Evolutionary conservation across 352 stramenopile species (phyloP).

Genomic region (Pythium folliculosum): DNA sequence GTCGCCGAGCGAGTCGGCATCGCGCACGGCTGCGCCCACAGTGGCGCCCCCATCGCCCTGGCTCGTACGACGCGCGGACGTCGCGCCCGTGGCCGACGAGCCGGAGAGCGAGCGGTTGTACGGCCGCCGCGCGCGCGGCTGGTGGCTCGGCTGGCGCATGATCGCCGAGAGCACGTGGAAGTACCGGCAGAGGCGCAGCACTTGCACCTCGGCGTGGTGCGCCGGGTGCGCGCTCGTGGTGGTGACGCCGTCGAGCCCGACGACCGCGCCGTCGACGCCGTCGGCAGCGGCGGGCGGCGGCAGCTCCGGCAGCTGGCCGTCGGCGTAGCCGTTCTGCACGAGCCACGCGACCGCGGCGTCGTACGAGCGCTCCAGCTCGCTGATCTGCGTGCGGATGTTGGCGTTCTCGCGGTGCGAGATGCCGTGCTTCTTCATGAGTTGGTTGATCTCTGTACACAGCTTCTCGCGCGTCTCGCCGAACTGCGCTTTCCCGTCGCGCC

Average conservation of each 20-base stretch:
- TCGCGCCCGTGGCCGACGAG: slow-evolving; percentile 3
- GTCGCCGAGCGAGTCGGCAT: slow-evolving; percentile 21
- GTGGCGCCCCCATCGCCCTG: neutral
- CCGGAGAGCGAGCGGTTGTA: slow-evolving; percentile 25
- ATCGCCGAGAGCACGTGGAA: slow-evolving; percentile 68
- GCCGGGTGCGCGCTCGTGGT: slow-evolving; percentile 21
- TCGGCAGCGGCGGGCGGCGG: neutral
- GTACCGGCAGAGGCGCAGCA: slow-evolving; percentile 68
- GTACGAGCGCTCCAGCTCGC: slow-evolving; percentile 70
- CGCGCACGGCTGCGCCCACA: neutral
- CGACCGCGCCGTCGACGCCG: neutral
- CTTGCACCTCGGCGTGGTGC: slow-evolving; percentile 44
- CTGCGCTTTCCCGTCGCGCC: slow-evolving; percentile 65
- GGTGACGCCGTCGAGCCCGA: slow-evolving; percentile 10
- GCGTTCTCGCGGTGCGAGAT: slow-evolving; percentile 74
- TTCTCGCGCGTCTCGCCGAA: slow-evolving; percentile 69
- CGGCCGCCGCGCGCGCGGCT: slow-evolving; percentile 33
- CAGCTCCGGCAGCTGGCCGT: slow-evolving; percentile 31
- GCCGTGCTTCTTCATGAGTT: slow-evolving; percentile 54
- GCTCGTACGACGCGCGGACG: slow-evolving; percentile 19
- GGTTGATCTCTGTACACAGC: slow-evolving; percentile 76
- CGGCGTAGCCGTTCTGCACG: slow-evolving; percentile 39
- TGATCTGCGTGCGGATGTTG: slow-evolving; percentile 84
- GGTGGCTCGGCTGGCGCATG: slow-evolving; percentile 43
- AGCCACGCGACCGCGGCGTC: slow-evolving; percentile 57